phyloP scores from a whole-genome alignment of 163 green algal genomes.

The Picocystis sp. region DNA sequence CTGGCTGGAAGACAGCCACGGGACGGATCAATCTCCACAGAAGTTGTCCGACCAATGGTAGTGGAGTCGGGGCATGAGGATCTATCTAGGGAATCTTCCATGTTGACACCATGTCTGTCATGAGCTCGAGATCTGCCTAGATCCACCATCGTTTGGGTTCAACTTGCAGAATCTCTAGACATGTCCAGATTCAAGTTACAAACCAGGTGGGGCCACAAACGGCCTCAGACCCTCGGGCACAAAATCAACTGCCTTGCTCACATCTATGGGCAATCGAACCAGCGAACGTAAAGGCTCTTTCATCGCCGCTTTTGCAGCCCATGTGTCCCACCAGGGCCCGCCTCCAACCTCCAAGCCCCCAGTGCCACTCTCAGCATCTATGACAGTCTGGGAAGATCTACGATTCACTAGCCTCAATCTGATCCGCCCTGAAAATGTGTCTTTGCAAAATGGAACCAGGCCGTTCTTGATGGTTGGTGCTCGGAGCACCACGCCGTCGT shows the following conservation, averaged over 20 bases:
- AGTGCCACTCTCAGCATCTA: constrained; percentile 13
- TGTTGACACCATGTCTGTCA: too few species aligned
- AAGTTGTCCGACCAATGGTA: too few species aligned
- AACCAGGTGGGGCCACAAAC: too few species aligned
- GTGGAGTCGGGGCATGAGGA: too few species aligned
- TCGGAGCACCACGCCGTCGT: constrained; percentile 23
- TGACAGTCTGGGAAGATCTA: constrained; percentile 3
- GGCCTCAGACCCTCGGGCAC: too few species aligned
- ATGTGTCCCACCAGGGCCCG: constrained; percentile 64
- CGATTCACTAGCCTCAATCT: constrained; percentile 16
- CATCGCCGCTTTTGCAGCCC: constrained; percentile 51
- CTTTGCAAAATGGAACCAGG: constrained; percentile 62
- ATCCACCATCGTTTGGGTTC: too few species aligned
- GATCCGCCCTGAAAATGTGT: constrained; percentile 68
- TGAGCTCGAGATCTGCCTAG: too few species aligned
- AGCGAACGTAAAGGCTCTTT: constrained; percentile 52
- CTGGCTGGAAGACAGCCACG: too few species aligned
- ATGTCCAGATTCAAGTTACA: too few species aligned
- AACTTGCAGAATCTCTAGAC: too few species aligned
- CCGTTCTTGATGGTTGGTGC: constrained; percentile 59
- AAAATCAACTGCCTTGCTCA: constrained; percentile 3
- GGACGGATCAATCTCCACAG: too few species aligned
- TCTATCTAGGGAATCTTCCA: too few species aligned
- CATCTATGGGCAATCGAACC: constrained; percentile 56
- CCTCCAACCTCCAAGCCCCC: constrained; percentile 48